phyloP scores from a whole-genome alignment of 345 rosid species.

The Ceriops tagal region DNA sequence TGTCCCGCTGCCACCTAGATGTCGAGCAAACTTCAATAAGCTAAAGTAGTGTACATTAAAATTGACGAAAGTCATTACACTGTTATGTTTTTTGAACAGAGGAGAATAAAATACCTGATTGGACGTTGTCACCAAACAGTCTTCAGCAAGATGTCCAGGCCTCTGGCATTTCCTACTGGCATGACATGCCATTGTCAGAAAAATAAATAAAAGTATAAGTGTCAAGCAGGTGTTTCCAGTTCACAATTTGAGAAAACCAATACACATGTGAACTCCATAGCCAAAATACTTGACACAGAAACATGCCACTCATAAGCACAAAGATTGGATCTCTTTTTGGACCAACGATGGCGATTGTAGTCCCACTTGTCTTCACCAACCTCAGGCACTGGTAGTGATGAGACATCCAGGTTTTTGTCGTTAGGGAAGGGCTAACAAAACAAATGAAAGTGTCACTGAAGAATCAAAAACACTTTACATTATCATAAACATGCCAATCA shows the following conservation, averaged over 20 bases:
- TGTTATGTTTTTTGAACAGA: neutral
- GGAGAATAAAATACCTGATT: slow-evolving; percentile 34
- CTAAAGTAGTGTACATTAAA: neutral
- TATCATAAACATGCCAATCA: neutral
- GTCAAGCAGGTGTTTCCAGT: neutral
- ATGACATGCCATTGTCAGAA: neutral
- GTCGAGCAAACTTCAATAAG: slow-evolving; percentile 4
- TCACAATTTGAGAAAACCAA: neutral
- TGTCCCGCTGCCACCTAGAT: slow-evolving; percentile 33
- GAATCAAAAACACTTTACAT: neutral
- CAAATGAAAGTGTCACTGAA: neutral
- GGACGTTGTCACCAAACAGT: slow-evolving; percentile 43
- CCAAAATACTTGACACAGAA: neutral
- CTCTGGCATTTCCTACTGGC: slow-evolving; percentile 62
- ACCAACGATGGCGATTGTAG: slow-evolving; percentile 45
- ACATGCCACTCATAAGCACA: slow-evolving; percentile 59
- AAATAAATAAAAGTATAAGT: neutral
- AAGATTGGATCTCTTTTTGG: slow-evolving; percentile 51
- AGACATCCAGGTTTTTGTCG: slow-evolving; percentile 15
- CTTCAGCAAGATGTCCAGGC: slow-evolving; percentile 74
- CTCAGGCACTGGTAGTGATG: slow-evolving; percentile 25
- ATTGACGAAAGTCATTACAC: slow-evolving; percentile 1
- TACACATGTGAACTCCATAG: slow-evolving; percentile 3
- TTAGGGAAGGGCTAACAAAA: slow-evolving; percentile 34
- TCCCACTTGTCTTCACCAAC: slow-evolving; percentile 51